Base-by-base conservation (phyloP, 2,329 filamentous ascomycete genomes). In the Alternaria brassicae region DNA sequence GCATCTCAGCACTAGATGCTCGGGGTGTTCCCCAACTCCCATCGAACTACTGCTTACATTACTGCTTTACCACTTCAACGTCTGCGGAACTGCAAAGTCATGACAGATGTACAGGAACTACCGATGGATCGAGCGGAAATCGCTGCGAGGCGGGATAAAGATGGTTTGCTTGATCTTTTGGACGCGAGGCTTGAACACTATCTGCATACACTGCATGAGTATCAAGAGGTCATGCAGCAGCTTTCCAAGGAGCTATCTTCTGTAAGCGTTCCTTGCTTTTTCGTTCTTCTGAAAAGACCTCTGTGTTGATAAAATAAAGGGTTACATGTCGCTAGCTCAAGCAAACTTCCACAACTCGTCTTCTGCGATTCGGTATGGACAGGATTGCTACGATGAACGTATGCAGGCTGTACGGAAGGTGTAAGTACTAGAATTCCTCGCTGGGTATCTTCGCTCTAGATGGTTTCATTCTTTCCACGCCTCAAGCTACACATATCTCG, bases 271-370 rank as follows among this genome's bases (percentile, higher is more conserved):
- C 7, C 10, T 23, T 25, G 6, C 28, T 3, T n/a, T 2, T 34
- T n/a, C n/a, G n/a, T n/a, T n/a, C n/a, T 7, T 23, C 2, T 23
- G 6, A n/a, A 9, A 39, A 44, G 6, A 23, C 3, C n/a, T 12
- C 8, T 21, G 30, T 54, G 25, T 44, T 60, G 30, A 59, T 47
- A 8, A 44, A 10, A 32, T 6, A 17, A 15, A 82, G 79, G 81
- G 80, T 6, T 83, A 77, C 61, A 70, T 84, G 28, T 77, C 80
- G 64, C 81, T 93, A 39, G 89, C 91, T n/a, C 85, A 90, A 57
- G 91, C 91, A 61, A 92, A 93, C 78, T 93, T 91, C 77, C 81
- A 85, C 27, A 86, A 86, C n/a, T 82, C 86, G 71, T 81, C 85
- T 12, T 80, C 85, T n/a, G 85, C 88, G 30, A 75, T 86, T 61